Base-by-base conservation (phyloP, 306 rosid species). In the Potentilla sterilis region DNA sequence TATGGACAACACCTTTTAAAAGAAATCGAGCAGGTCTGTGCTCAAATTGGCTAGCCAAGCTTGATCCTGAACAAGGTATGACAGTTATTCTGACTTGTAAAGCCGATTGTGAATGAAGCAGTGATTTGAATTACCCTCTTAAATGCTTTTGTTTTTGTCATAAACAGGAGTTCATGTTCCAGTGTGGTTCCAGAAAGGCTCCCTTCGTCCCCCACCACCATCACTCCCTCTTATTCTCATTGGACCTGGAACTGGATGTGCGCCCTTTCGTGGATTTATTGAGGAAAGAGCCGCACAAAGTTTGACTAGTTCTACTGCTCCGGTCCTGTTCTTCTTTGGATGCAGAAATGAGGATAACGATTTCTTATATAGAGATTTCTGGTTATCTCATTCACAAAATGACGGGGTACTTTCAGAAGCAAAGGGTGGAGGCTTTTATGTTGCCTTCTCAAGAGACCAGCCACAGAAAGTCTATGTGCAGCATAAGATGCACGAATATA, bases 221-320 rank as follows among this genome's bases (percentile, higher is more conserved):
- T 86, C 89, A 14, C 92, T 92, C 67, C 97, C 98, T 49, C 88
- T 95, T 72, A 82, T 92, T 81, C 97, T 95, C 14, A 61, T 95
- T 37, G 98, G 98, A 66, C 98, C 98, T 0, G 97, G 98, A 72
- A 92, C 98, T 0, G 98, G 98, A 19, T 95, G 97, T 67, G 98
- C 97, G 0, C 98, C 98, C 24, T 92, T 95, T 58, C 89, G 73
- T 5, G 98, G 98, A 49, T 88, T 92, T 44, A 80, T 95, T 24
- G 96, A 92, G 85, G 98, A 95, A 81, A 88, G 98, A 73, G 90
- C 85, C 42, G n/a, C 83, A 57, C 92, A 89, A 81, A 88, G 86
- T 59, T 71, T 75, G 79, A 81, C 84, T 2, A 46, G 5, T 70
- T 55, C 83, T 57, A 86, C 89, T 69, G 97, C 96, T 75, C 96